A percentile compares a stretch with the other conserved stretches of the same genome.
These are phyloP conservation scores for Puccinia coronata DNA, from an alignment of 1,284 basidiomycete species.

Conservation along the genomic window DNA sequence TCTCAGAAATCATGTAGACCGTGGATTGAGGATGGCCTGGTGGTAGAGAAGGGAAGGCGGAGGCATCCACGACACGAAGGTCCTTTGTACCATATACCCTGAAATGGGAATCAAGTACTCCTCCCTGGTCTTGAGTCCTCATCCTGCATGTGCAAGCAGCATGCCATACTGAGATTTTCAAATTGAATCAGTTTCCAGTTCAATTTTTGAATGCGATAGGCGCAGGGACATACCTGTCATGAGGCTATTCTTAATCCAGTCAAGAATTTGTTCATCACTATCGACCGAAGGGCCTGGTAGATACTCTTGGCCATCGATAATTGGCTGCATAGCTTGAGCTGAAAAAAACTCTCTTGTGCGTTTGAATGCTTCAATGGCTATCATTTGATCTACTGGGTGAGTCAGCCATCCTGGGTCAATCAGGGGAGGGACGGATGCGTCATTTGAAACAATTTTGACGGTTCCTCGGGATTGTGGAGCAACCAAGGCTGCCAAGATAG, in stretches of 20 bases:
- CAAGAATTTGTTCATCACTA: conserved; percentile 35
- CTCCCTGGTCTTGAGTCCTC: conserved; percentile 73
- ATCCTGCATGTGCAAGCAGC: conserved; percentile 66
- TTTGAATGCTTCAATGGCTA: conserved; percentile 38
- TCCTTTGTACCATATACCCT: conserved; percentile 73
- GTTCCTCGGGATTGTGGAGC: conserved; percentile 38
- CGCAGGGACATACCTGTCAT: conserved; percentile 21
- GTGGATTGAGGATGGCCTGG: conserved; percentile 49
- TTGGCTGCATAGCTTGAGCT: conserved; percentile 24
- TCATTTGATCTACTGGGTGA: conserved; percentile 21
- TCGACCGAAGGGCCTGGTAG: conserved; percentile 24
- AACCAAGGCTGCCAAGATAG: conserved; percentile 37
- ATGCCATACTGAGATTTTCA: conserved; percentile 57
- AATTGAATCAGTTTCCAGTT: not conserved
- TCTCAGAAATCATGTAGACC: conserved; percentile 50
- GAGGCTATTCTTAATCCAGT: conserved; percentile 16
- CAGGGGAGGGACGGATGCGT: conserved; percentile 18
- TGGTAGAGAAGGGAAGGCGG: conserved; percentile 41
- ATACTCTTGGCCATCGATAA: conserved; percentile 36
- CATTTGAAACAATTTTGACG: conserved; percentile 24
- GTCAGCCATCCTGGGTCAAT: conserved; percentile 46
- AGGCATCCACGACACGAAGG: conserved; percentile 62
- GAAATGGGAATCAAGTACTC: conserved; percentile 72
- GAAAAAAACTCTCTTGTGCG: conserved; percentile 24
- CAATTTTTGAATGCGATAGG: not conserved